Conservation (phyloP, 1,284 basidiomycete species). For the Pisolithus thermaeus region DNA sequence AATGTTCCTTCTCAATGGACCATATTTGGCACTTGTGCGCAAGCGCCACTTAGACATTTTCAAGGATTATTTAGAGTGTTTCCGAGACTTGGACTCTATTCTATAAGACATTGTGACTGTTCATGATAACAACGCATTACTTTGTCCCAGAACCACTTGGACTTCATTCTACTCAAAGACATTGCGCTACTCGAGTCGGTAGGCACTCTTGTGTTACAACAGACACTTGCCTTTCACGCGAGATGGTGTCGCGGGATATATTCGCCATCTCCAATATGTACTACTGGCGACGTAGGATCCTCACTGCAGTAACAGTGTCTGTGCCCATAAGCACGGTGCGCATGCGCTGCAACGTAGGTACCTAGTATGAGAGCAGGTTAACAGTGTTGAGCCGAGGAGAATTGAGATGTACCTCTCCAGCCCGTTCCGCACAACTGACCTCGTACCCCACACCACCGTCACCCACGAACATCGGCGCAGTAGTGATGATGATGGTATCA, state of each 20-base stretch:
- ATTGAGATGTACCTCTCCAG: conserved; percentile 9
- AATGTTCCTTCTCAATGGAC: background rate
- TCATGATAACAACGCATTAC: no score
- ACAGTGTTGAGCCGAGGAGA: conserved; percentile 1
- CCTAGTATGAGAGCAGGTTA: conserved; percentile 15
- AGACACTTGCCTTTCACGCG: background rate
- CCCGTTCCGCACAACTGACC: conserved; percentile 11
- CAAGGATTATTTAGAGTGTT: background rate
- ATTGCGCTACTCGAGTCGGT: no score
- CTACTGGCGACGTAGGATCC: background rate
- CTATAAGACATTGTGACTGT: no score
- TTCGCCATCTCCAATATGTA: background rate
- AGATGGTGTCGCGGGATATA: background rate
- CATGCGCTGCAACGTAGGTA: conserved; percentile 27
- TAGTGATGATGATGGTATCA: conserved; percentile 75
- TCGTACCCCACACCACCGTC: conserved; percentile 61
- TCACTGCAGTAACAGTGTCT: conserved; percentile 37
- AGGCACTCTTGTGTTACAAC: no score
- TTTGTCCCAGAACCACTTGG: no score
- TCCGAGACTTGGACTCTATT: background rate
- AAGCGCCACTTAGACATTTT: background rate
- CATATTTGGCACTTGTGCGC: background rate
- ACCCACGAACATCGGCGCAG: conserved; percentile 79
- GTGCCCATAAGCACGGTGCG: conserved; percentile 36
- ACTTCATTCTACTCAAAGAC: background rate